Base-by-base conservation (phyloP, 495 filamentous ascomycete species). In the Aspergillus mulundensis region DNA sequence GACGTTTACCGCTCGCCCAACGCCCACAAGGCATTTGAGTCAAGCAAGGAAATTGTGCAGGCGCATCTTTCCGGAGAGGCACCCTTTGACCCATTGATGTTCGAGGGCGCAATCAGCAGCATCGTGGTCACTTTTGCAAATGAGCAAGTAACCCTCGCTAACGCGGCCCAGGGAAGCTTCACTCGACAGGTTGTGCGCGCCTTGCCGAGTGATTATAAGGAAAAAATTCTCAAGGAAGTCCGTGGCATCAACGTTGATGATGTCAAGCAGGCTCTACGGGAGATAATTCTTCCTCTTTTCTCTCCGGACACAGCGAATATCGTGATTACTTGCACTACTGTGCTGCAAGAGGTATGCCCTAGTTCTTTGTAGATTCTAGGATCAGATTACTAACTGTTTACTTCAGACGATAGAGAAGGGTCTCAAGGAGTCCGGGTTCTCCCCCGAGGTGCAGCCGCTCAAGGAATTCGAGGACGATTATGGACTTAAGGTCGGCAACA, bases 391-490 rank as follows among this genome's bases (percentile, higher is more conserved):
- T 61, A 56, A 62, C 32, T 18, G 41, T 49, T 21, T 42, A 30
- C n/a, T 54, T 14, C 59, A 94, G 90, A 77, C 77, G 36, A 81
- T 95, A 45, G 79, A 84, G 62, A 81, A 85, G 61, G 83, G 84
- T 19, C 88, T 97, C 56, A 74, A 84, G 49, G 74, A 76, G 8
- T 85, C 82, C 40, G 88, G 91, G 0, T 97, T 95, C 78, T 85
- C 84, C 58, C 87, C 89, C 0, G 77, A 87, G 53, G 77, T 91
- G 23, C 85, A 88, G 62, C 65, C 82, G n/a, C 76, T 97, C 43
- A 83, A 85, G 51, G 81, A 84, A 53, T 97, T 95, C 68, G 84
- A 95, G 66, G 90, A 96, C 62, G 90, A 91, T 68, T 98, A 98
- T 70, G 94, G 93, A 5, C 69, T 97, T 24, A 81, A 88, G 70